Base-by-base conservation (phyloP, 1,284 basidiomycete genomes). In the Laetiporus sulphureus region DNA sequence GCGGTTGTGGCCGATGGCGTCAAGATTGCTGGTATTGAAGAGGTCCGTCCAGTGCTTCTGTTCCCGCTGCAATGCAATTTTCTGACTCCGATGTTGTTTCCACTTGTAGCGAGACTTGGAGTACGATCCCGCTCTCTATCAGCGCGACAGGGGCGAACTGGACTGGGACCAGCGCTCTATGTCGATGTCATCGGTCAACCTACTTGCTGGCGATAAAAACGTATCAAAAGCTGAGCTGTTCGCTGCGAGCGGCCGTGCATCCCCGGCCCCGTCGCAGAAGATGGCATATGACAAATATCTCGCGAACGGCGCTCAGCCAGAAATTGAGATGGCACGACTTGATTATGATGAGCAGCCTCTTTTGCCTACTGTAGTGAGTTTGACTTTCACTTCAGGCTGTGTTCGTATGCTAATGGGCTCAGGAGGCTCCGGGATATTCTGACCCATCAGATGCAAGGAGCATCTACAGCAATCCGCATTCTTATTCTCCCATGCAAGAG, bases 121-220 rank as follows among this genome's bases (percentile, higher is more conserved):
- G 58, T 88, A 86, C 58, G 87, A 89, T 52, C 83, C 81, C 19
- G 66, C 61, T 3, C 60, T 86, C 15, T 90, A 89, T 53, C 72
- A 72, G 51, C 79, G 85, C 20, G 86, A 90, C 57, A 71, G 83
- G 46, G 87, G 85, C 32, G 87, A 90, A 55, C 55, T 78, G 40
- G 86, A 90, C 53, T 90, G 84, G 86, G 86, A 90, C 52, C 67
- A 71, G 32, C 76, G 78, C 11, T 88, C 84, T 0, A 68, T 87
- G 40, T 68, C 79, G 7, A 68, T 87, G 40, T 68, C 79, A 6
- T 81, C 85, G 5, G 69, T 75, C 3, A 71, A 66, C 24, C 53
- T 80, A 30, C 65, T 84, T 41, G 66, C 61, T 12, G 66, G 70
- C 48, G 60, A 57, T 32, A n/a, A n/a, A n/a, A 49, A 61, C 24